These are phyloP conservation scores for Poa pratensis DNA, from an alignment of 176 grass and related monocot genomes.

Conservation along the genomic window DNA sequence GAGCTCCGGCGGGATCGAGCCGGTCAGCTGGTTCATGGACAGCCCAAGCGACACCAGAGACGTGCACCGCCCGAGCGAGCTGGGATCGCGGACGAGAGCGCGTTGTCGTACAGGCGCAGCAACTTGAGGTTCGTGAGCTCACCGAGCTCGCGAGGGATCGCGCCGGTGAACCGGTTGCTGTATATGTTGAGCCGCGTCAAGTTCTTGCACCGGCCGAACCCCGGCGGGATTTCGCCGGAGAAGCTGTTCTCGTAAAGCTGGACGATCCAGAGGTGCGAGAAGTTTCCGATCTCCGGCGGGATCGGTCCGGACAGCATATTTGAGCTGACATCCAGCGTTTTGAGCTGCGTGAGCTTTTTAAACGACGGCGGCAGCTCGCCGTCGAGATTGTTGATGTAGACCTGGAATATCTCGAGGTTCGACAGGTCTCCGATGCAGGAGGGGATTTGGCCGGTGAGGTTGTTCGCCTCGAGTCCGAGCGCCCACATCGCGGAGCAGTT, in stretches of 20 bases:
- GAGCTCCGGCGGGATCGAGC: constrained; percentile 68
- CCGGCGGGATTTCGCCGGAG: constrained; percentile 56
- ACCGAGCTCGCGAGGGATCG: constrained; percentile 71
- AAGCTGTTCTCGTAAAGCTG: constrained; percentile 58
- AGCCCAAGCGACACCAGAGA: constrained; percentile 47
- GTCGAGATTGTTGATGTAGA: constrained; percentile 41
- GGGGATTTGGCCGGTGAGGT: constrained; percentile 68
- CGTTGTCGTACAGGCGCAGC: constrained; percentile 56
- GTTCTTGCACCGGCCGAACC: constrained; percentile 74
- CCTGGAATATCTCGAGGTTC: constrained; percentile 26
- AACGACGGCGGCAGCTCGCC: constrained; percentile 75
- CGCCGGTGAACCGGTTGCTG: constrained; percentile 67
- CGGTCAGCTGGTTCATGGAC: constrained; percentile 60
- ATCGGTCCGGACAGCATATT: constrained; percentile 72
- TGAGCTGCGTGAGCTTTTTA: constrained; percentile 47
- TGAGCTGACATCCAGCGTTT: constrained; percentile 49
- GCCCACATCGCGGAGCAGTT: constrained; percentile 57
- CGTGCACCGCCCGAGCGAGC: constrained; percentile 51
- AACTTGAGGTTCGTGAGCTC: constrained; percentile 48
- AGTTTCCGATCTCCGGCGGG: constrained; percentile 61
- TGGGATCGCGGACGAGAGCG: constrained; percentile 68
- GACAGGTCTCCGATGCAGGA: constrained; percentile 64
- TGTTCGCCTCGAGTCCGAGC: constrained; percentile 46
- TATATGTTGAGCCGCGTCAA: constrained; percentile 58
- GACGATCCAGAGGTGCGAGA: constrained; percentile 50